phyloP scores from a whole-genome alignment of 768 basidiomycete species.

The Guyanaporus albipodus region DNA sequence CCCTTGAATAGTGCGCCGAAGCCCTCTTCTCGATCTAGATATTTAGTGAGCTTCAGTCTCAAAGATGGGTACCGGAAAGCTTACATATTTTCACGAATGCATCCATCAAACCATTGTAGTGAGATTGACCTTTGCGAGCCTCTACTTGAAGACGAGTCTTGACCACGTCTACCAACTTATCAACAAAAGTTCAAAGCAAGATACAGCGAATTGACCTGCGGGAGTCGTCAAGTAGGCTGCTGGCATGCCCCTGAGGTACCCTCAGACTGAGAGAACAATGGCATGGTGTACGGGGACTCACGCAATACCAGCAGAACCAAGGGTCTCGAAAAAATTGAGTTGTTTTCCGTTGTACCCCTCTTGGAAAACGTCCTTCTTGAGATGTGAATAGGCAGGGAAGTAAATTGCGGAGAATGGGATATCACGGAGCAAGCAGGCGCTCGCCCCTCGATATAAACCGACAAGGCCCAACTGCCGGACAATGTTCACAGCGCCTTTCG shows the following conservation, averaged over 20 bases:
- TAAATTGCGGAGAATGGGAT: conserved; percentile 97
- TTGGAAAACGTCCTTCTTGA: conserved; percentile 91
- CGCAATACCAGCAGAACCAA: conserved; percentile 78
- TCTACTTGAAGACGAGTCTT: conserved; percentile 97
- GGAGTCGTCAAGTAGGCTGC: conserved; percentile 93
- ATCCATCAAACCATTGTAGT: conserved; percentile 87
- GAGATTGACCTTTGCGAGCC: conserved; percentile 83
- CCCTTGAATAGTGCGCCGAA: conserved; percentile 90
- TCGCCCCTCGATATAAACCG: conserved; percentile 90
- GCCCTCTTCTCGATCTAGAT: conserved; percentile 79
- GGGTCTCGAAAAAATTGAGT: conserved; percentile 85
- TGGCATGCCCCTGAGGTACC: conserved; percentile 81
- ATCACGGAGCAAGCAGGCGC: conserved; percentile 90
- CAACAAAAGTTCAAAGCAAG: conserved; percentile 12
- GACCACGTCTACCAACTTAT: conserved; percentile 70
- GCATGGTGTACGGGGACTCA: conserved; percentile 39
- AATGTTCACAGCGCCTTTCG: conserved; percentile 89
- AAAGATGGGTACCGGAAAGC: too few species aligned
- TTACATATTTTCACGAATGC: conserved; percentile 88
- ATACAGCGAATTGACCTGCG: conserved; percentile 51
- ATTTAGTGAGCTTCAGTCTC: conserved; percentile 7
- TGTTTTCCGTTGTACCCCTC: conserved; percentile 96
- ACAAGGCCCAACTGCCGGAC: conserved; percentile 88
- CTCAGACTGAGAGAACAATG: conserved; percentile 26
- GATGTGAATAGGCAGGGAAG: conserved; percentile 82